Evolutionary conservation across 805 yeast genomes (phyloP).

Genomic region (Teunomyces stri): DNA sequence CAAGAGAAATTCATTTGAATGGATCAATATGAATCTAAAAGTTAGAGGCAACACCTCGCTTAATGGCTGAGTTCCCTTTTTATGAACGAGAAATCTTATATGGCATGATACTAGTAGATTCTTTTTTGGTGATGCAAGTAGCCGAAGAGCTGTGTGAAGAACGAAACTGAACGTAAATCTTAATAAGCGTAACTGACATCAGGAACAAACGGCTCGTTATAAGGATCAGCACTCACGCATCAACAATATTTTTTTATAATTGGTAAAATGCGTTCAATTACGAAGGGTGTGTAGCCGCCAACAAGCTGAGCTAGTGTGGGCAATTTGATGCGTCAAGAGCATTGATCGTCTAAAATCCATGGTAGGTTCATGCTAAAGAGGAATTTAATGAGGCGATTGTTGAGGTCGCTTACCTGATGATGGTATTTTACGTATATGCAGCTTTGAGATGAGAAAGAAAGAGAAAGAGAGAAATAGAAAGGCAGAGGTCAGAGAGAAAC

Average conservation of each 20-base stretch:
- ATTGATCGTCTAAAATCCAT: not conserved
- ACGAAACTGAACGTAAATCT: no score
- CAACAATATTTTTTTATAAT: not conserved
- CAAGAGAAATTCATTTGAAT: not conserved
- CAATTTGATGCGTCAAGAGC: not conserved
- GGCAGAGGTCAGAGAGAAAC: not conserved
- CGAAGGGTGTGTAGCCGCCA: not conserved
- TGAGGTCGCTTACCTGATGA: no score
- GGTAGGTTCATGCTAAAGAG: not conserved
- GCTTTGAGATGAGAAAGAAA: not conserved
- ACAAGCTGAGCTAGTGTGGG: not conserved
- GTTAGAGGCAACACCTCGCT: not conserved
- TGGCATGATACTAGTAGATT: no score
- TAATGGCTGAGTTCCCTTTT: not conserved
- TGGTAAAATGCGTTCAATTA: not conserved
- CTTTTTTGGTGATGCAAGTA: no score
- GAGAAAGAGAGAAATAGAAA: not conserved
- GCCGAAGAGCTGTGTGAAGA: no score
- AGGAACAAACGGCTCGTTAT: no score
- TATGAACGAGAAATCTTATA: not conserved
- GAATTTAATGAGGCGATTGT: not conserved
- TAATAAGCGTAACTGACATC: no score
- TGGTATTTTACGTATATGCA: no score
- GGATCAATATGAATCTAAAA: not conserved
- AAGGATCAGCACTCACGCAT: no score